Percentiles rank a stretch among this genome's conserved stretches.
These are phyloP conservation scores for Beauveria sp. DNA, from an alignment of 2,329 filamentous ascomycete species.

Conservation along the genomic window DNA sequence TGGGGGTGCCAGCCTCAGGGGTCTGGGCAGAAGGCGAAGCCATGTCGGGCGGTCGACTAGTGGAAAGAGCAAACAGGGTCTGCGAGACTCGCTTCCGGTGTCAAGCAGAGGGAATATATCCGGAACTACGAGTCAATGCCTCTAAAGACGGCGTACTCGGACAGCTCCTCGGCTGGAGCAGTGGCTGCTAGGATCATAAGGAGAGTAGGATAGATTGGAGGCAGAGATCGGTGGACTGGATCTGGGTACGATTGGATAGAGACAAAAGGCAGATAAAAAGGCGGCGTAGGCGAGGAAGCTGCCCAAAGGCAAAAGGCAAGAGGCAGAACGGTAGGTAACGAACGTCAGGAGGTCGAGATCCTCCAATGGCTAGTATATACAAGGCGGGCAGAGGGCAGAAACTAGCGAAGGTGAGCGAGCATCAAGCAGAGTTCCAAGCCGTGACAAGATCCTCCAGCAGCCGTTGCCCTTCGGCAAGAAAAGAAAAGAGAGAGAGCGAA, in stretches of 20 bases:
- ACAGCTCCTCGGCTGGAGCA: constrained; percentile 16
- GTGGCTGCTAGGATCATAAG: constrained; percentile 20
- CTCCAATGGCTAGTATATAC: constrained; percentile 15
- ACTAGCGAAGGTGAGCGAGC: constrained; percentile 28
- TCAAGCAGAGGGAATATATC: not conserved
- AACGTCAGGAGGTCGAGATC: constrained; percentile 13
- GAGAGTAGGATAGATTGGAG: constrained; percentile 18
- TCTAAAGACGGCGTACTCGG: constrained; percentile 6
- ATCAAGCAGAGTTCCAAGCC: constrained; percentile 20
- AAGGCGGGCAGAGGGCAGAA: constrained; percentile 29
- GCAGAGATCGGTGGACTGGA: not conserved
- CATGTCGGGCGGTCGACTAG: constrained; percentile 19
- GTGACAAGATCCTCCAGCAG: constrained; percentile 17
- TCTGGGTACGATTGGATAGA: not conserved
- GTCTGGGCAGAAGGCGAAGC: constrained; percentile 24
- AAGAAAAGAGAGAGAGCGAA: not conserved
- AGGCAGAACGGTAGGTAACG: constrained; percentile 8
- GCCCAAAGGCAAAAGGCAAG: constrained; percentile 14
- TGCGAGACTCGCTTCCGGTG: not conserved
- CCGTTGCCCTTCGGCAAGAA: constrained; percentile 8
- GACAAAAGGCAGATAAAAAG: not conserved
- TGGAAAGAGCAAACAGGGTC: not conserved
- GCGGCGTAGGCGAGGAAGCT: constrained; percentile 10
- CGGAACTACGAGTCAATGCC: constrained; percentile 7
- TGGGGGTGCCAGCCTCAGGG: constrained; percentile 32